Evolutionary conservation across 2,329 filamentous ascomycete species (phyloP), one percentile per base, ranked within the genome.

Genomic region (Penicillium sp.): DNA sequence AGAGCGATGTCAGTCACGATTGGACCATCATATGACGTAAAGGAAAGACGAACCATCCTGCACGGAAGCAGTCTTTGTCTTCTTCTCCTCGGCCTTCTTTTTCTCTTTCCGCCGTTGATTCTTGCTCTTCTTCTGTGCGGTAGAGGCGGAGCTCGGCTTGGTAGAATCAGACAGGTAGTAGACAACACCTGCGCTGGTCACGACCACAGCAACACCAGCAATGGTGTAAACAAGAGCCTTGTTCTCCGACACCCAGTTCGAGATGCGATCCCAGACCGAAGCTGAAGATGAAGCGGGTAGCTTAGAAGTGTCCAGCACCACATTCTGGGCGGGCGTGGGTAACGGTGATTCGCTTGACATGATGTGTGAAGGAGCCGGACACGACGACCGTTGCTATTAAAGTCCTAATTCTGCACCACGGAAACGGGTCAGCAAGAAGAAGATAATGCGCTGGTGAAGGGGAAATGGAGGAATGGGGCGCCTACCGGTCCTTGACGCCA

Each of bases 141-240:
- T 47, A 10, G 64, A 52, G 17, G 42, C 20, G 18, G 35, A 23
- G 15, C 25, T n/a, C 11, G 70, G 64, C 50, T 70, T 68, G 49
- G 63, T 69, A 25, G 73, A 70, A 58, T 85, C 69, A 39, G 74
- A 72, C 54, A 95, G 75, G 69, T 96, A 97, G 75, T 97, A 98
- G 62, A 94, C 84, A 29, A 87, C 87, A 56, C 93, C 91, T 21
- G 90, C 91, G 47, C 87, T 87, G 10, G 88, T 93, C 41, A 94
- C 86, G 29, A 96, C 88, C 33, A 95, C 79, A 38, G 91, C 91
- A 45, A 95, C 86, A 60, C 93, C 93, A 40, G 91, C 93, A 70
- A 97, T 87, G 54, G 93, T 96, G 71, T 96, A 98, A 49, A 94
- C 90, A 39, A 91, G 79, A 33, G 87, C 86, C 75, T 96, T 97